Evolutionary conservation across 352 stramenopile species (phyloP).

Genomic region (Globisporangium sylvaticum): DNA sequence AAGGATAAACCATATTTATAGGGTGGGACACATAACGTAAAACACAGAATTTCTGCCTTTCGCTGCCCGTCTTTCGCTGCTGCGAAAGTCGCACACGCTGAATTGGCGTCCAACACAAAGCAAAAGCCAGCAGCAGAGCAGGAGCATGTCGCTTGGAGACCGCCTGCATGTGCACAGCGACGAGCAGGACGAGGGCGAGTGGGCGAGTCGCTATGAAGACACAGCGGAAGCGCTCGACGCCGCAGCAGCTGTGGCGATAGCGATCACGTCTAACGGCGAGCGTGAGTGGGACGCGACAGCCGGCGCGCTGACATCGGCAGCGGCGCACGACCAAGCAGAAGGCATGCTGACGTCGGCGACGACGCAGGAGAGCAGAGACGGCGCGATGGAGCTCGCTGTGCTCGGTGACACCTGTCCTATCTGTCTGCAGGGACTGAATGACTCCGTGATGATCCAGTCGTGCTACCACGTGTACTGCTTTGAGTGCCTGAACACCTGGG

Average conservation of each 20-base stretch:
- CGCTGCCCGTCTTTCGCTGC: background rate
- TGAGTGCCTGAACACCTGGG: conserved; percentile 63
- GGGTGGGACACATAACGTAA: background rate
- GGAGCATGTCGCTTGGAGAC: conserved; percentile 37
- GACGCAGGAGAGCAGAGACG: conserved; percentile 16
- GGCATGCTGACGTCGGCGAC: conserved; percentile 10
- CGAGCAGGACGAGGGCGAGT: conserved; percentile 46
- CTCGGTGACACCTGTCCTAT: conserved; percentile 69
- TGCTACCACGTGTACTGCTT: conserved; percentile 79
- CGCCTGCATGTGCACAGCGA: conserved; percentile 17
- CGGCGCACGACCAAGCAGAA: conserved; percentile 13
- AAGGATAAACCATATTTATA: background rate
- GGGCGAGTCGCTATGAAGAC: conserved; percentile 29
- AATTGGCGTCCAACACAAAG: background rate
- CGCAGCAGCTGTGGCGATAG: background rate
- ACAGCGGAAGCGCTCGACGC: conserved; percentile 5
- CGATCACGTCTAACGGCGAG: conserved; percentile 3
- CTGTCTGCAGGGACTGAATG: conserved; percentile 53
- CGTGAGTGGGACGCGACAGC: conserved; percentile 20
- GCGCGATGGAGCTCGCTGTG: conserved; percentile 42
- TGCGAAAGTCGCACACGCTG: background rate
- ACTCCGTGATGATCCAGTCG: conserved; percentile 49
- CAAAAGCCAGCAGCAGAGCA: background rate
- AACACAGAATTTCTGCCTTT: background rate
- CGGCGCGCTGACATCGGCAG: conserved; percentile 14